These are phyloP conservation scores for Russula dissimulans DNA, from an alignment of 768 basidiomycete species.

Conservation along the genomic window DNA sequence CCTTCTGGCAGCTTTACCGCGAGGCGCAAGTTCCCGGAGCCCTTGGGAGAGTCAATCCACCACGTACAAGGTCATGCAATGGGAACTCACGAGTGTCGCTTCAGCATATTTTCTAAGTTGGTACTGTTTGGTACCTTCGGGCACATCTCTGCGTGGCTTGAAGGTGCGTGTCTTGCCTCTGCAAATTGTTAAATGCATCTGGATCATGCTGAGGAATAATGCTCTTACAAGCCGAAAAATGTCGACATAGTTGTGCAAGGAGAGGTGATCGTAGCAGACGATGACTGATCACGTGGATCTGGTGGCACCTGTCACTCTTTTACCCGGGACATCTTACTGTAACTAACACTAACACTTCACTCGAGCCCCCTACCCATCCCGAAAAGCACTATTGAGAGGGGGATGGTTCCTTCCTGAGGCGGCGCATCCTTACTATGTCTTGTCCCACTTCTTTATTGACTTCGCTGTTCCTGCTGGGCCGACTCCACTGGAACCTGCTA, in stretches of 20 bases:
- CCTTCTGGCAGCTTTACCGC: constrained; percentile 95
- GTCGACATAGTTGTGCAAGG: constrained; percentile 49
- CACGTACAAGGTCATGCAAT: background rate
- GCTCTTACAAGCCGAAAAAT: constrained; percentile 81
- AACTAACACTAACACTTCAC: constrained; percentile 13
- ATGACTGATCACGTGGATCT: too few relatives aligned
- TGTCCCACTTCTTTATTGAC: constrained; percentile 34
- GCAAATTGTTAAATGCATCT: background rate
- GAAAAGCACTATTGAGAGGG: constrained; percentile 27
- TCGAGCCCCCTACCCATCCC: background rate
- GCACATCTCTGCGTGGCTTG: constrained; percentile 91
- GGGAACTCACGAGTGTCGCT: constrained; percentile 69
- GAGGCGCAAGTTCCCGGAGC: constrained; percentile 87
- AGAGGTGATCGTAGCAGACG: background rate
- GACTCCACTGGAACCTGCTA: constrained; percentile 55
- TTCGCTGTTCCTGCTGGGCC: constrained; percentile 42
- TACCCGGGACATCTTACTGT: constrained; percentile 49
- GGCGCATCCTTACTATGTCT: constrained; percentile 29
- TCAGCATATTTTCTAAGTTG: constrained; percentile 97
- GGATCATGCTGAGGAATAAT: background rate
- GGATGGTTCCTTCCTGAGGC: constrained; percentile 72
- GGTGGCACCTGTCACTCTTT: constrained; percentile 22
- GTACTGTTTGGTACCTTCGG: constrained; percentile 95
- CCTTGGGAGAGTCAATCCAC: constrained; percentile 36
- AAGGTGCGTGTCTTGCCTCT: constrained; percentile 92